These are phyloP conservation scores for Austropuccinia psidii DNA, from an alignment of 1,284 basidiomycete genomes.

Conservation along the genomic window DNA sequence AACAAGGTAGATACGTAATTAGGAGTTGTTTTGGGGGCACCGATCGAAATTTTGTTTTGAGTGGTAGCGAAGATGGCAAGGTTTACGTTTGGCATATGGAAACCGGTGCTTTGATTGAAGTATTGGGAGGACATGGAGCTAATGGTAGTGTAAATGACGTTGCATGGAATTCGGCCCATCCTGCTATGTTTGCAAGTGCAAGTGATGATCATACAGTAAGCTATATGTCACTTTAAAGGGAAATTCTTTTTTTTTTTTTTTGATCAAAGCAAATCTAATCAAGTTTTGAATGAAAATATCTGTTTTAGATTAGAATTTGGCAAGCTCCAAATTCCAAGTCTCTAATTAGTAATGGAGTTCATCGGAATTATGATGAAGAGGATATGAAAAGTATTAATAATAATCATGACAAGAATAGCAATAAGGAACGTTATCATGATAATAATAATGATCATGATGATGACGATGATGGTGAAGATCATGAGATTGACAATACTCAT, in stretches of 20 bases:
- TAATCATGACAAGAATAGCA: too few species aligned
- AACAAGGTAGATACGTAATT: conserved; percentile 72
- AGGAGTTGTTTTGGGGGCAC: conserved; percentile 90
- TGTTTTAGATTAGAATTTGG: conserved; percentile 30
- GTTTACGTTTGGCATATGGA: conserved; percentile 94
- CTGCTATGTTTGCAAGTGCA: conserved; percentile 72
- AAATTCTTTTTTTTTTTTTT: conserved; percentile 18
- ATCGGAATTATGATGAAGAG: too few species aligned
- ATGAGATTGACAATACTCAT: too few species aligned
- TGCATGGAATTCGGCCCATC: conserved; percentile 78
- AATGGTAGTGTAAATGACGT: conserved; percentile 93
- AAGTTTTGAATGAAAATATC: not conserved
- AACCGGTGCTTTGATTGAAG: conserved; percentile 70
- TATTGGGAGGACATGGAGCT: conserved; percentile 69
- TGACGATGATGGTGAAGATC: too few species aligned
- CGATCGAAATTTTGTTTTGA: conserved; percentile 78
- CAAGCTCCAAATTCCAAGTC: conserved; percentile 16
- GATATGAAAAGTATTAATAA: too few species aligned
- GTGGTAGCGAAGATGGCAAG: conserved; percentile 86
- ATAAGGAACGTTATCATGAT: too few species aligned
- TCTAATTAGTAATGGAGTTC: too few species aligned
- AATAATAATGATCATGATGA: too few species aligned
- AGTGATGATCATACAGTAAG: conserved; percentile 45
- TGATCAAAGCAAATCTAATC: not conserved
- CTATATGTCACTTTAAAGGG: not conserved